Percentiles rank a stretch among this genome's conserved stretches.
Evolutionary conservation across 257 asterid species (phyloP).

Genomic region (Salvia hispanica): DNA sequence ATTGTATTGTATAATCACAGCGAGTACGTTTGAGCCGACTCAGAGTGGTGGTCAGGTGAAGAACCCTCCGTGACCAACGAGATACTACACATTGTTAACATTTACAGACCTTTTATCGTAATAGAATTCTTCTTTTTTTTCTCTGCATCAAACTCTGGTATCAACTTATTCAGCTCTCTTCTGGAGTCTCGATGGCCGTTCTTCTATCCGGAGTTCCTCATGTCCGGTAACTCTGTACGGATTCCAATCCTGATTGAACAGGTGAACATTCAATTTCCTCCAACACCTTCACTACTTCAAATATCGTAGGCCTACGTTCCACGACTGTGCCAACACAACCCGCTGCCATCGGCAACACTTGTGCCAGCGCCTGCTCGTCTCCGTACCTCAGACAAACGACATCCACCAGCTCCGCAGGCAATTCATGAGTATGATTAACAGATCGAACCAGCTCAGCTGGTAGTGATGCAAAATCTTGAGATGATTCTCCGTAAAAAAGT

Average conservation of each 20-base stretch:
- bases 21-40: no score
- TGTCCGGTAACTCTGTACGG: no score
- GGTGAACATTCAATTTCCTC: constrained; percentile 15
- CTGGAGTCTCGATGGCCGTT: no score
- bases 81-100: no score
- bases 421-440: neutral
- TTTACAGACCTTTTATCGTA: no score
- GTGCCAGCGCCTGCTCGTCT: neutral
- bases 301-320: constrained; percentile 25
- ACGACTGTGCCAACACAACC: constrained; percentile 24
- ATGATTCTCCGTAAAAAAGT: constrained; percentile 25
- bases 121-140: no score
- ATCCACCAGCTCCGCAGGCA: neutral
- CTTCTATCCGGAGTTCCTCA: no score
- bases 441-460: constrained; percentile 15
- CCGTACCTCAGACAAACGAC: neutral
- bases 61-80: no score
- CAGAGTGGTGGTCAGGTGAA: no score
- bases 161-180: no score
- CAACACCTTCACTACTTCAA: constrained; percentile 29
- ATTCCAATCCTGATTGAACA: constrained; percentile 16
- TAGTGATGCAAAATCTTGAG: neutral
- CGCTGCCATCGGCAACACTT: constrained; percentile 23
- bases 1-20: no score
- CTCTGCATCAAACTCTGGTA: no score